Evolutionary conservation across 2,329 filamentous ascomycete species (phyloP).

Genomic region (Ophidiomyces ophidiicola): DNA sequence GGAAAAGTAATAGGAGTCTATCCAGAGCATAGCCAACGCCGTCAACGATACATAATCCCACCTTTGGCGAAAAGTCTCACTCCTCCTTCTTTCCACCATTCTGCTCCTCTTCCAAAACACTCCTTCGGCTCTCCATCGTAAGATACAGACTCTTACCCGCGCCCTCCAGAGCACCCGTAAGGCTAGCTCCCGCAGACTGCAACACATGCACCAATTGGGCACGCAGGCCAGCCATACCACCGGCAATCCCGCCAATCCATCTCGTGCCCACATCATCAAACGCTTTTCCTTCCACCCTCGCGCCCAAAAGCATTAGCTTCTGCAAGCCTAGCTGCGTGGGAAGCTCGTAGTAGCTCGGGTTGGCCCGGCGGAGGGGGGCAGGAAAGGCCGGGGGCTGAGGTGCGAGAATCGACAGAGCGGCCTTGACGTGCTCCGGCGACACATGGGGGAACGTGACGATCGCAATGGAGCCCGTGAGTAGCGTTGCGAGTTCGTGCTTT

Average conservation of each 20-base stretch:
- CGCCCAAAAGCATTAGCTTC: slow-evolving; percentile 78
- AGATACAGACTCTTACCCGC: slow-evolving; percentile 73
- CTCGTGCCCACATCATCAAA: slow-evolving; percentile 62
- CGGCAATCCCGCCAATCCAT: slow-evolving; percentile 66
- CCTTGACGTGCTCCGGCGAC: slow-evolving; percentile 70
- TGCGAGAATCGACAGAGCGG: slow-evolving; percentile 64
- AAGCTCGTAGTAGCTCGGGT: slow-evolving; percentile 69
- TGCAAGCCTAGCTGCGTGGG: slow-evolving; percentile 67
- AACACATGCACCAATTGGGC: slow-evolving; percentile 71
- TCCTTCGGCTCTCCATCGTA: slow-evolving; percentile 70
- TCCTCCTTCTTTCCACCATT: slow-evolving; percentile 20
- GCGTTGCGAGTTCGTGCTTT: slow-evolving; percentile 54
- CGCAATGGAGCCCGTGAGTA: slow-evolving; percentile 72
- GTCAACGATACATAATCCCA: neutral
- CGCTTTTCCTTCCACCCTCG: slow-evolving; percentile 70
- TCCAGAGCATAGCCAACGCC: neutral
- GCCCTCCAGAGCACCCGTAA: slow-evolving; percentile 69
- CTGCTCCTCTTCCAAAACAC: slow-evolving; percentile 64
- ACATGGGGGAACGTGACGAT: slow-evolving; percentile 69
- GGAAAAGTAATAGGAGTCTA: neutral
- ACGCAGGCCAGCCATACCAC: slow-evolving; percentile 67
- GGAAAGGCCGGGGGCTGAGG: slow-evolving; percentile 63
- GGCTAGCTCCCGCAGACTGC: slow-evolving; percentile 62
- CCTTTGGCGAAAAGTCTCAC: too few species aligned
- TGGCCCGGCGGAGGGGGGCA: slow-evolving; percentile 61